Base-by-base conservation (phyloP, 495 filamentous ascomycete species). In the Amniculicola lignicola region DNA sequence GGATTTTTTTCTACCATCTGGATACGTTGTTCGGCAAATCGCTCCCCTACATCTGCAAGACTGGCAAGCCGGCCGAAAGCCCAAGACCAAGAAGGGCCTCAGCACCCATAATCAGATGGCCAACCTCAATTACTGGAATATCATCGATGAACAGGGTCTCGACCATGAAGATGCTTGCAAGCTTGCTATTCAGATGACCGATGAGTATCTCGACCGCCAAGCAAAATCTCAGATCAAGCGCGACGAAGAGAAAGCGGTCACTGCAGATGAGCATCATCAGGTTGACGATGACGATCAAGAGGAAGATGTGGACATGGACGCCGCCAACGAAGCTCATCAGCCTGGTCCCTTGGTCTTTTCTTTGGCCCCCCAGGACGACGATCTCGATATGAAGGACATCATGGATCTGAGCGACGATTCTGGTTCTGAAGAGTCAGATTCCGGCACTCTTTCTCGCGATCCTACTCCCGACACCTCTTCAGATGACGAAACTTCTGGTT, bases 1-100 rank as follows among this genome's bases (percentile, higher is more conserved):
- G 56, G 56, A 54, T 24, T 59, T 59, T 21, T 59, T 47, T 27
- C 19, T 59, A 25, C 47, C 48, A 2, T 19, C 28, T 1, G 48
- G 56, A 25, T 9, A 29, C 25, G 41, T 41, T 1, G 49, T 54
- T 21, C 56, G 56, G 6, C 56, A 59, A 21, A 33, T 37, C 1
- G 41, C 48, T 2, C 27, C 16, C 1, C n/a, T n/a, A n/a, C 41
- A 22, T 15, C 41, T 59, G 5, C 31, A 36, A 7, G n/a, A 48
- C n/a, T 59, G 56, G 56, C 22, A 41, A 12, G 48, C 56, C 19
- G 29, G 56, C 16, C 23, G 21, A 19, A 39, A 29, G 1, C 46
- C 51, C 33, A 59, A 59, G 1, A 52, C 23, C 3, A 52, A 50
- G 29, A 44, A 25, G 18, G 14, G 21, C 2, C 21, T 44, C 23